phyloP scores from a whole-genome alignment of 306 rosid species.

The Dalbergia cochinchinensis region DNA sequence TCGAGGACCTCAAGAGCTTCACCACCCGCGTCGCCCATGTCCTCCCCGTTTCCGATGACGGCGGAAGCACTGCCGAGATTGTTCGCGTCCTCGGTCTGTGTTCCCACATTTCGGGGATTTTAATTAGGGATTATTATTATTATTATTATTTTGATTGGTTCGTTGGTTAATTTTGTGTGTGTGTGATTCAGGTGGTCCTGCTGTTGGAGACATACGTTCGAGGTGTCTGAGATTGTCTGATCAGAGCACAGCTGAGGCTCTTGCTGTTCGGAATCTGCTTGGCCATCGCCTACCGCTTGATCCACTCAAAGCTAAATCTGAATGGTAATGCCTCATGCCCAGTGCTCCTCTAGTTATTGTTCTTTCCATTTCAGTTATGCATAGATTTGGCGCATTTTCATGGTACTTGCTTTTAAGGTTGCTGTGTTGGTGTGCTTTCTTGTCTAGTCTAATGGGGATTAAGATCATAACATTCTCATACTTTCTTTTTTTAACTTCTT shows the following conservation, averaged over 20 bases:
- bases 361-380: background rate
- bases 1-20: slow-evolving; percentile 77
- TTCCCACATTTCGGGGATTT: background rate
- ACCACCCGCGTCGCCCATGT: slow-evolving; percentile 95
- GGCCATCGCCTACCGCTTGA: slow-evolving; percentile 85
- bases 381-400: background rate
- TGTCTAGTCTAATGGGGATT: background rate
- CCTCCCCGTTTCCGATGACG: slow-evolving; percentile 96
- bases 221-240: slow-evolving; percentile 92
- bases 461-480: background rate
- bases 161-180: background rate
- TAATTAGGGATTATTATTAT: background rate
- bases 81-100: slow-evolving; percentile 84
- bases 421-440: background rate
- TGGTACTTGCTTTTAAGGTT: slow-evolving; percentile 9
- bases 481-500: slow-evolving; percentile 1
- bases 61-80: slow-evolving; percentile 97
- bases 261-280: slow-evolving; percentile 85
- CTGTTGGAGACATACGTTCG: slow-evolving; percentile 96
- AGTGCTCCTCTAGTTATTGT: background rate
- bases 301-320: slow-evolving; percentile 71
- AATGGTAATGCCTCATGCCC: slow-evolving; percentile 61
- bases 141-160: slow-evolving; percentile 25
- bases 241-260: slow-evolving; percentile 86
- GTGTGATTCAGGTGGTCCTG: slow-evolving; percentile 81